Base-by-base conservation (phyloP, 1,284 basidiomycete genomes). In the Earliella scabrosa region DNA sequence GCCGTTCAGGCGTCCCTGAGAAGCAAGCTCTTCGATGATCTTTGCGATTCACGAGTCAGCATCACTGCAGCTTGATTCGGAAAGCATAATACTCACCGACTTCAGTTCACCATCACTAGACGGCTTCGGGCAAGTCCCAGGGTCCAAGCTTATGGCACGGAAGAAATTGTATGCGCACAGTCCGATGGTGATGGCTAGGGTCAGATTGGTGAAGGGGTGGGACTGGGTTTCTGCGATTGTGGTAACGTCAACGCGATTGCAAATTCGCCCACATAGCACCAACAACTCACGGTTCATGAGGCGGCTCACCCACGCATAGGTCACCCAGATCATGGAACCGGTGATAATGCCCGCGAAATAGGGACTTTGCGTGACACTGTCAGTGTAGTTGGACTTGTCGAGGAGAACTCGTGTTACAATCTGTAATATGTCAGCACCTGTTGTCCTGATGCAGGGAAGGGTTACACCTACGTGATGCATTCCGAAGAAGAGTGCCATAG, bases 291-390 rank as follows among this genome's bases (percentile, higher is more conserved):
- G 82, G 69, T 82, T 78, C 5, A 94, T 76, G 14, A 95, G 81
- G 36, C 87, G 79, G 3, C 88, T 88, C 7, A 85, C 73, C 95
- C 95, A 98, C 48, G 83, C 85, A 63, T 86, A 95, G 0, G 82
- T 79, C 1, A 98, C 93, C 92, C 95, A 97, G 31, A 94, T 72
- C 67, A 98, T 83, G 14, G 92, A 94, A 1, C 80, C 92, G 45
- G 80, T 82, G 59, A 99, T 97, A 61, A 99, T 93, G 11, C 93
- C 90, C 1, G 93, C 83, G 67, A 98, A 97, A 75, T 98, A 98
- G 1, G 95, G 95, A 59, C 88, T 90, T 61, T 85, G 81, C 48
- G 82, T 87, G 39, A 92, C 86, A 50, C 84, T 88, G 56, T 91
- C 90, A 14, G 87, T 90, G 66, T 92, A 92, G 26, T 82, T 87